Evolutionary conservation across 176 grass and related monocot genomes (phyloP), one percentile per base, ranked within the genome.

Genomic region (Oryza brachyantha): DNA sequence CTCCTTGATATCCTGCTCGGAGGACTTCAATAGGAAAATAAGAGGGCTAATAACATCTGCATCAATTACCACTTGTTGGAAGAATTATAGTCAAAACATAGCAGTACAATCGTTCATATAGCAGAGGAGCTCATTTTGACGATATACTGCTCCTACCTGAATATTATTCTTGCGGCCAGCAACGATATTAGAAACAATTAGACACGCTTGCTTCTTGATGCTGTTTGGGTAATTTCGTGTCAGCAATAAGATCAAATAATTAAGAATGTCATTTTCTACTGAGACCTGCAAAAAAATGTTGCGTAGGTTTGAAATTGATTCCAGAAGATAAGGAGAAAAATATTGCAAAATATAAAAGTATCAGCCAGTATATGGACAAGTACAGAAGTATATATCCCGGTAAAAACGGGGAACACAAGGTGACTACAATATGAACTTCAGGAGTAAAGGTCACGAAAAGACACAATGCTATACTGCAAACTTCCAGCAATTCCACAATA

Each of bases 121-220:
- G 1, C 42, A 64, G 0, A 4, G 64, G 12, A 39, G 8, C 13
- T 26, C 69, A 42, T 50, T 62, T 61, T 61, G 29, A 29, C 32
- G 25, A 88, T 69, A 43, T 17, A 72, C 67, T 83, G 57, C 2
- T 12, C 34, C 13, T 81, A 90, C 94, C 91, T 94, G 94, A 81
- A 97, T 97, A 36, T 97, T 91, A 71, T 90, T 59, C 79, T 48
- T 81, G 70, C 74, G 88, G 29, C 89, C 89, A 75, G 86, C 57
- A 0, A 86, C 71, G 8, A 97, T 86, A 71, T 97, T 97, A 62
- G 89, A 92, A 81, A 92, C 34, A 87, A 84, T 79, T 81, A 93
- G 61, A 59, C 88, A 90, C 42, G 79, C 82, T 84, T 91, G 86
- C 75, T 93, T 93, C 81, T 86, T 94, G 64, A 97, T 90, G 75